phyloP scores from a whole-genome alignment of 345 rosid species.

The Eucalyptus coolabah region DNA sequence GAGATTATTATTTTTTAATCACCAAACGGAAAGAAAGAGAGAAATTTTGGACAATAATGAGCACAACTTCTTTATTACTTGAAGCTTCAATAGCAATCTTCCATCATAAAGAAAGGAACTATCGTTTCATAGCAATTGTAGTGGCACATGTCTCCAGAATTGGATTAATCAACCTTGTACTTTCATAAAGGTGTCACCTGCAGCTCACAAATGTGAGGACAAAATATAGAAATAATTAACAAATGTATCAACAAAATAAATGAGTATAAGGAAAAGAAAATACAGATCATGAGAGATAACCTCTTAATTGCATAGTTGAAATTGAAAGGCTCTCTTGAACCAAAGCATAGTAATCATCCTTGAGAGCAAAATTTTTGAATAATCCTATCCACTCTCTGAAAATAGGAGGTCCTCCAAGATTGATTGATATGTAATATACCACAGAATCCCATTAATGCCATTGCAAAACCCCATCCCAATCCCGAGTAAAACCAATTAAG shows the following conservation, averaged over 20 bases:
- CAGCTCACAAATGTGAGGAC: neutral
- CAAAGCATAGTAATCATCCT: neutral
- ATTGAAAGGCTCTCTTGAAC: neutral
- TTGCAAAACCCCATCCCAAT: no score
- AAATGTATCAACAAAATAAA: neutral
- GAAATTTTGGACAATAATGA: neutral
- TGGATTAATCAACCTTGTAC: neutral
- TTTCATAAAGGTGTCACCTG: neutral
- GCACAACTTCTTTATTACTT: neutral
- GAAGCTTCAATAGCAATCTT: neutral
- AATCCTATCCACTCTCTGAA: neutral
- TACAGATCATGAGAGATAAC: neutral
- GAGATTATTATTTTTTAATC: neutral
- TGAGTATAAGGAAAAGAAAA: neutral
- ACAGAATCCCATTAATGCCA: no score
- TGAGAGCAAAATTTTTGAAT: rapidly evolving
- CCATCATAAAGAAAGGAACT: neutral
- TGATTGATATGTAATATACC: no score
- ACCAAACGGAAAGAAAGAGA: neutral
- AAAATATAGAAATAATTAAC: neutral
- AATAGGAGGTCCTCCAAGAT: no score
- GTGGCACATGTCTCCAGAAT: neutral
- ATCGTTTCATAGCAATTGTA: neutral
- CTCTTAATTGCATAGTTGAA: neutral
- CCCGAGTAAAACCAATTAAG: neutral